Evolutionary conservation across 2,329 filamentous ascomycete genomes (phyloP), one percentile per base, ranked within the genome.

Genomic region (Atkinsonella hypoxylon): DNA sequence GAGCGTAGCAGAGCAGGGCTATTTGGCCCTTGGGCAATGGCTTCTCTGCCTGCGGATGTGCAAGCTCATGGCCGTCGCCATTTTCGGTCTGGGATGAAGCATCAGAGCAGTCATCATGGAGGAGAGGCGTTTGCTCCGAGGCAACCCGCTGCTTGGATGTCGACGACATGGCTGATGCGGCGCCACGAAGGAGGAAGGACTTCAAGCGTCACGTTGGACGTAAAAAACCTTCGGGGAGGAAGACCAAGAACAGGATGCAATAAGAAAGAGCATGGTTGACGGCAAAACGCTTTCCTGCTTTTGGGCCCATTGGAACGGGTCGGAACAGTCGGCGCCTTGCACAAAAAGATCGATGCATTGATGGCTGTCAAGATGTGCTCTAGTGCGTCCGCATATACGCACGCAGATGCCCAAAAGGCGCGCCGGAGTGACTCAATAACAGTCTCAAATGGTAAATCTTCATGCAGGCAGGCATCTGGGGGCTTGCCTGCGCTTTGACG

Each of bases 1-100:
- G 79, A 1, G 82, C 81, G 62, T 82, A 86, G 70, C 87, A 91
- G 12, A 93, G 78, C 11, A 86, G 65, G 32, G 84, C 64, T 48
- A 93, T 81, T 63, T 91, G 87, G n/a, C 62, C 49, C 54, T 69
- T 72, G n/a, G 81, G 66, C 11, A 86, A 62, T 1, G 77, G 74
- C 51, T 70, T 75, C 20, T 10, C 18, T 17, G 18, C 26, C 8
- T 10, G 57, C 73, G 9, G 49, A n/a, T 7, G 48, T 4, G 6
- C 26, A 26, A 26, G 26, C 26, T 5, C 26, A 26, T 41, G n/a
- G 4, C 5, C 26, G 12, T 13, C 36, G 18, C 26, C 42, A 15
- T 46, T 42, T 50, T 40, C 11, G 12, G 22, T 26, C 42, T 12
- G 38, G 5, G 22, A 32, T 31, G 36, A 38, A 41, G n/a, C 38